Base-by-base conservation (phyloP, 1,284 basidiomycete genomes). In the Melampsora americana region DNA sequence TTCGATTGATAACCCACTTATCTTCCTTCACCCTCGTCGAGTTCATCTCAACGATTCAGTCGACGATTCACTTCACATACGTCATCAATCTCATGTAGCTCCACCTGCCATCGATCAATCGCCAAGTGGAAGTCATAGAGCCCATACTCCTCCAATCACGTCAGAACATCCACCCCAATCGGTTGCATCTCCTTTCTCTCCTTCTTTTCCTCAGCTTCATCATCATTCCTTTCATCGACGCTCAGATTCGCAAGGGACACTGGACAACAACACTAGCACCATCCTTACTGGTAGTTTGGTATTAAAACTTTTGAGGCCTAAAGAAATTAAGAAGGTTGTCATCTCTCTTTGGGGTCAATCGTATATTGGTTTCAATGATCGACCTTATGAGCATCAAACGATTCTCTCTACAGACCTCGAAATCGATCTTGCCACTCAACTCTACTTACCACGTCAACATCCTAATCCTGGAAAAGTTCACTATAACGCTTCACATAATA, bases 361-460 rank as follows among this genome's bases (percentile, higher is more conserved):
- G 7, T 71, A 71, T 30, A 64, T 71, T 44, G 69, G 69, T 46
- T 71, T 71, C 60, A 64, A 61, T n/a, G 69, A 71, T 20, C 20
- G 69, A 9, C 69, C 69, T 18, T 71, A 71, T 39, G 69, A 71
- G 48, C 48, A 71, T 44, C 69, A 71, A 64, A 62, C 69, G 28
- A 64, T 71, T 26, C 69, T 71, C 18, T 35, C 59, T 6, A 71
- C 48, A 20, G 39, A 64, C 16, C 56, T 71, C 30, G 69, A 71
- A 61, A n/a, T 71, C 26, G 60, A 71, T 46, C 32, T 69, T 26
- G 53, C 42, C 11, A 18, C 16, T 39, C 68, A 69, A 69, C 68
- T 69, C 11, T 59, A 23, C 16, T 35, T 39, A 12, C 23, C 23
- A 28, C 5, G 61, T 20, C 59, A 71, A 50, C 69, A 64, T 23